These are phyloP conservation scores for Pythium sp. DNA, from an alignment of 352 stramenopile species.

Conservation along the genomic window DNA sequence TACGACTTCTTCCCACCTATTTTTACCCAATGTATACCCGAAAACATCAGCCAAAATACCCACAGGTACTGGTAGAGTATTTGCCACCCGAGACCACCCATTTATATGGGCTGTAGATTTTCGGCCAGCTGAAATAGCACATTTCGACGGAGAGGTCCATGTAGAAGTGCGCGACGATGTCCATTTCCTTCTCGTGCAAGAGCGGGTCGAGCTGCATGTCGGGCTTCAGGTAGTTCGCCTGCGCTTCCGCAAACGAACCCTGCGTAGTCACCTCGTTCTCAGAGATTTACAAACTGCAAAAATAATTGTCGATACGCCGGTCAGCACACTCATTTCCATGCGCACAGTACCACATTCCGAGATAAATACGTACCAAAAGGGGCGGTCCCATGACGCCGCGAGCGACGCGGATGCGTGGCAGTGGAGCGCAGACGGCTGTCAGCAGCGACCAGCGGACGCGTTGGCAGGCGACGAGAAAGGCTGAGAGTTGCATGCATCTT, in stretches of 20 bases:
- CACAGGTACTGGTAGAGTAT: too few species aligned
- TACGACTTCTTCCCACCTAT: too few species aligned
- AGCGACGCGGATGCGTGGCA: slow-evolving; percentile 55
- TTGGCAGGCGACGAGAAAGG: slow-evolving; percentile 25
- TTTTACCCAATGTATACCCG: too few species aligned
- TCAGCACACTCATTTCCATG: neutral
- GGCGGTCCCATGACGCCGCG: slow-evolving; percentile 64
- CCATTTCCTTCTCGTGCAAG: slow-evolving; percentile 92
- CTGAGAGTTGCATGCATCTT: slow-evolving; percentile 34
- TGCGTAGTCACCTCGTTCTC: too few species aligned
- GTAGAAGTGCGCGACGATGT: slow-evolving; percentile 98
- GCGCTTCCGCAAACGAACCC: slow-evolving; percentile 51
- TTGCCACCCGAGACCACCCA: too few species aligned
- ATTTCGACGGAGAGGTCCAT: slow-evolving; percentile 82
- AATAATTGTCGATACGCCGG: too few species aligned
- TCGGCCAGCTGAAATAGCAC: too few species aligned
- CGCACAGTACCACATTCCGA: neutral
- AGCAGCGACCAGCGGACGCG: slow-evolving; percentile 2
- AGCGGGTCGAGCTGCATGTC: slow-evolving; percentile 83
- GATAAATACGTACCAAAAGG: slow-evolving; percentile 51
- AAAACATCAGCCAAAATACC: too few species aligned
- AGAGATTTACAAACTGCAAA: too few species aligned
- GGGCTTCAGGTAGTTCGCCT: slow-evolving; percentile 85
- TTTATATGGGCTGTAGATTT: too few species aligned
- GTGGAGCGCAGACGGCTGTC: slow-evolving; percentile 26